A percentile compares a stretch with the other conserved stretches of the same genome.
These are phyloP conservation scores for Fusarium oligoseptatum DNA, from an alignment of 2,329 filamentous ascomycete genomes.

Conservation along the genomic window DNA sequence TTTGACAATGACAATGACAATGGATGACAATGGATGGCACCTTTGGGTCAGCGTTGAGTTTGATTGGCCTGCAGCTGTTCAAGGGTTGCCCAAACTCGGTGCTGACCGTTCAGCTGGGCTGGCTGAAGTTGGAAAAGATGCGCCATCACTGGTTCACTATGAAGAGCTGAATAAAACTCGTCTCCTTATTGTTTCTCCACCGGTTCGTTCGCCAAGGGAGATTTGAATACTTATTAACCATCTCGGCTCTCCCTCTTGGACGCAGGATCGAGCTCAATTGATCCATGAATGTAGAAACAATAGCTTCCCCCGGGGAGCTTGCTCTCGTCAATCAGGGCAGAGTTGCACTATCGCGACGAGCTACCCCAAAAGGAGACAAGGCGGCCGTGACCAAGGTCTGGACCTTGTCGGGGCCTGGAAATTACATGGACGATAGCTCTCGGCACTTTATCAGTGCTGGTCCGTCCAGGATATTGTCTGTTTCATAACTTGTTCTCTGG, in stretches of 20 bases:
- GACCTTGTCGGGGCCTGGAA: neutral
- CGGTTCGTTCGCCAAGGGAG: slow-evolving; percentile 17
- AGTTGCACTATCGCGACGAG: neutral
- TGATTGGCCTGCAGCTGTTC: slow-evolving; percentile 24
- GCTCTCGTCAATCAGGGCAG: neutral
- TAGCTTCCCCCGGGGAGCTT: neutral
- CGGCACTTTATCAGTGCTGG: neutral
- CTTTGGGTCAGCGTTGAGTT: neutral
- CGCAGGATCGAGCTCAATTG: neutral
- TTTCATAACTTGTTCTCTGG: neutral
- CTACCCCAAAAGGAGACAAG: slow-evolving; percentile 6
- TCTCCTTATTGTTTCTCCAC: slow-evolving; percentile 11
- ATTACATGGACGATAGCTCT: neutral
- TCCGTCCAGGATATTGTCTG: neutral
- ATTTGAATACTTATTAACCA: slow-evolving; percentile 5
- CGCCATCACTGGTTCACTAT: slow-evolving; percentile 1
- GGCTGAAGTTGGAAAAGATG: neutral
- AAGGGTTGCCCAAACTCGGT: slow-evolving; percentile 15
- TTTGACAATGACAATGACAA: neutral
- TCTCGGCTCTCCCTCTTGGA: neutral
- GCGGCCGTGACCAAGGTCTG: slow-evolving; percentile 3
- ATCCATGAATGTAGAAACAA: neutral
- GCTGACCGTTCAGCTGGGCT: slow-evolving; percentile 10
- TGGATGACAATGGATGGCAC: slow-evolving; percentile 8
- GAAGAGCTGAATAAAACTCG: neutral